A percentile compares a stretch with the other conserved stretches of the same genome.
Conservation (phyloP, 2,329 filamentous ascomycete genomes). For the Sodiomyces alkalinus region DNA sequence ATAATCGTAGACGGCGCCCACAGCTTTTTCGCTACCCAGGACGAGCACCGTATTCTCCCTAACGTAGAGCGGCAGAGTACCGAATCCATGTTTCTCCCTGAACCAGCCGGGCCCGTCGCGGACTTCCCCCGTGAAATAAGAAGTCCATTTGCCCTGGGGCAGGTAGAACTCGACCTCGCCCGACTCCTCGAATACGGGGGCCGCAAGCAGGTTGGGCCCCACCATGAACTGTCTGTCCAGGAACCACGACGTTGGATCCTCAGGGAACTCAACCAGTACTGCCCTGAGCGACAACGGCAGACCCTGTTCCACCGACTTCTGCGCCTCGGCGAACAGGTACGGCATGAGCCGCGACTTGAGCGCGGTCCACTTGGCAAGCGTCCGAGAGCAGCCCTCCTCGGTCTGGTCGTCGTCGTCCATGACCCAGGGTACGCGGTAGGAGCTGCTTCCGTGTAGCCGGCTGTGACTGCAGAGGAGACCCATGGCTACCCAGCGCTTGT, state of each 20-base stretch:
- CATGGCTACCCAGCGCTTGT: slow-evolving; percentile 69
- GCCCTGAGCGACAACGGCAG: slow-evolving; percentile 48
- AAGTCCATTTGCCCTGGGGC: slow-evolving; percentile 30
- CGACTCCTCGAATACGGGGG: slow-evolving; percentile 47
- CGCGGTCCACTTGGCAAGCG: slow-evolving; percentile 29
- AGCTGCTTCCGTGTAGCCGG: slow-evolving; percentile 52
- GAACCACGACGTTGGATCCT: slow-evolving; percentile 51
- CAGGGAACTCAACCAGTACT: slow-evolving; percentile 54
- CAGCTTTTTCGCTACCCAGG: slow-evolving; percentile 23
- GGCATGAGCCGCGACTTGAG: slow-evolving; percentile 38
- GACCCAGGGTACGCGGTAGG: slow-evolving; percentile 62
- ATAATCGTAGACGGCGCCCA: slow-evolving; percentile 32
- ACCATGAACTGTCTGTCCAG: slow-evolving; percentile 62
- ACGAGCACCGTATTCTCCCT: slow-evolving; percentile 36
- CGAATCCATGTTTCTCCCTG: slow-evolving; percentile 42
- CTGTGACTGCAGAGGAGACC: slow-evolving; percentile 57
- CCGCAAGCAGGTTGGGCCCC: slow-evolving; percentile 47
- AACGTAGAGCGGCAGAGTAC: slow-evolving; percentile 42
- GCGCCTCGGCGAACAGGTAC: slow-evolving; percentile 31
- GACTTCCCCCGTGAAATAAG: slow-evolving; percentile 31
- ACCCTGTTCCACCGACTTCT: slow-evolving; percentile 28
- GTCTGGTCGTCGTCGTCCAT: slow-evolving; percentile 48
- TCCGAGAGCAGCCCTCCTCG: slow-evolving; percentile 36
- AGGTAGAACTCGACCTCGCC: slow-evolving; percentile 54
- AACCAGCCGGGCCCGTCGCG: slow-evolving; percentile 40